These are phyloP conservation scores for Soucietia sequanensis DNA, from an alignment of 805 yeast genomes.

Conservation along the genomic window DNA sequence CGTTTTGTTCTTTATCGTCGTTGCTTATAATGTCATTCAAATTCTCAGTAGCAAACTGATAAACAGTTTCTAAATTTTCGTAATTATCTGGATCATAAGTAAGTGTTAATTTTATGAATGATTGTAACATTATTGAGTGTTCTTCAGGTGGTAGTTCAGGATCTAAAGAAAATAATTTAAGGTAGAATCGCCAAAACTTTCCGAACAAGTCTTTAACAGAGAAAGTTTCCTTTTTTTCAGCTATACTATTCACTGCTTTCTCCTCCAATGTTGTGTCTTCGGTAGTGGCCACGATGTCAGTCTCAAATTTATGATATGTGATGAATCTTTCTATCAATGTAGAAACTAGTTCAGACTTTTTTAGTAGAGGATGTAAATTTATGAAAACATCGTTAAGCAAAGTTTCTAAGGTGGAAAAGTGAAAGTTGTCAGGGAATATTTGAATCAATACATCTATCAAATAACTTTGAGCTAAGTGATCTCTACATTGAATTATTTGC, in stretches of 20 bases:
- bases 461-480: slow-evolving; percentile 89
- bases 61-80: slow-evolving; percentile 60
- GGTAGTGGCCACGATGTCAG: slow-evolving; percentile 9
- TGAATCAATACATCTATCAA: slow-evolving; percentile 88
- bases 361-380: slow-evolving; percentile 68
- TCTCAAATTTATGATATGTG: slow-evolving; percentile 37
- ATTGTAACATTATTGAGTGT: slow-evolving; percentile 59
- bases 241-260: slow-evolving; percentile 11
- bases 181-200: slow-evolving; percentile 65
- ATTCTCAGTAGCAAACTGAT: slow-evolving; percentile 51
- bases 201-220: slow-evolving; percentile 36
- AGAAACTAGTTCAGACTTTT: slow-evolving; percentile 61
- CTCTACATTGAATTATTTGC: slow-evolving; percentile 90
- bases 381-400: slow-evolving; percentile 62
- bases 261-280: slow-evolving; percentile 10
- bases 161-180: slow-evolving; percentile 51
- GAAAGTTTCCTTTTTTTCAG: slow-evolving; percentile 12
- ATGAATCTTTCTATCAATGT: slow-evolving; percentile 73
- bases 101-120: slow-evolving; percentile 63
- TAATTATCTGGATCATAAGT: slow-evolving; percentile 63
- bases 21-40: slow-evolving; percentile 16
- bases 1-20: not conserved
- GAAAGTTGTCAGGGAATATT: slow-evolving; percentile 93
- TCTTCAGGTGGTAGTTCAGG: slow-evolving; percentile 71
- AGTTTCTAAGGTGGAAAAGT: slow-evolving; percentile 66